Base-by-base conservation (phyloP, 2,329 filamentous ascomycete species). In the Claviceps sp. region DNA sequence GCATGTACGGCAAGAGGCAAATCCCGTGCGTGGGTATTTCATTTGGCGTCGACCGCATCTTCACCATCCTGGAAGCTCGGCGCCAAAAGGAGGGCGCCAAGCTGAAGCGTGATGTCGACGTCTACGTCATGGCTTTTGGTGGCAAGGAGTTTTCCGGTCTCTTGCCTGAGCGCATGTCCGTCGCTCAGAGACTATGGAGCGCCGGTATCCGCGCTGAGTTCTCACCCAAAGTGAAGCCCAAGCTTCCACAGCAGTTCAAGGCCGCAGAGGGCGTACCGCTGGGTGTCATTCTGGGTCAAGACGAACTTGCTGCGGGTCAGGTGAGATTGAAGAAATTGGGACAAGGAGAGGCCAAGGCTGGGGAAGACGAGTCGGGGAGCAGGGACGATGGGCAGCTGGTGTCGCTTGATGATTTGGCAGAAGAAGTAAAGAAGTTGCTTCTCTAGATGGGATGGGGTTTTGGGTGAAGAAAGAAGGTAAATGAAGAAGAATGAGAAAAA, bases 21-120 rank as follows among this genome's bases (percentile, higher is more conserved):
- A 88, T 96, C 52, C 91, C 67, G 20, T 72, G 68, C 49, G 67
- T 70, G 9, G 66, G 67, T 50, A 86, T 95, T 59, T 95, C 90
- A 1, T 96, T 97, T 63, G 91, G 91, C 52, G 88, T 96, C 48
- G 91, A 97, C 68, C 84, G 91, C 60, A 96, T 97, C 63, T 95
- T 95, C 71, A 88, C 86, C 60, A 90, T 96, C 63, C 88, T 85
- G 57, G 90, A 95, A 67, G 84, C 87, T 13, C 77, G 83, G 48
- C 76, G 88, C 63, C 81, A 79, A 55, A 78, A 76, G 52, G 78
- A 80, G 53, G 74, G 79, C 59, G 81, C 79, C 55, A 78, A 77
- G 53, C 78, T 80, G 53, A 75, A 78, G 61, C 77, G 50, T 74
- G 86, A 56, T 75, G 76, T 57, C 2, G 90, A 97, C 63, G 89